These are phyloP conservation scores for Iris macrosiphon DNA, from an alignment of 106 monocot species.

Conservation along the genomic window DNA sequence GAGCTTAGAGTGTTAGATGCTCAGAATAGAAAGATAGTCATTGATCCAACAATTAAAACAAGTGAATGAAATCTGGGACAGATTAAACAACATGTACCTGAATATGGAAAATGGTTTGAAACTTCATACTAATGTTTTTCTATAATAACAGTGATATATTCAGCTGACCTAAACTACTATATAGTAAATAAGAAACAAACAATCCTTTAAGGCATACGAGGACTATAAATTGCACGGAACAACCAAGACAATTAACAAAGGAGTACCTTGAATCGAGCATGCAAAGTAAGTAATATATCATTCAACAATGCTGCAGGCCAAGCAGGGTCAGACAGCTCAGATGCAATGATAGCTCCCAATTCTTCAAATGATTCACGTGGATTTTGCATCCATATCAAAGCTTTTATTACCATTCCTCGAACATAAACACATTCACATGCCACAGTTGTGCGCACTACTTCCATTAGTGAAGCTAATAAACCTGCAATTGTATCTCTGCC, in stretches of 20 bases:
- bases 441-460: slow-evolving; percentile 97
- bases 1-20: too few species aligned
- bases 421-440: slow-evolving; percentile 99
- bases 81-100: background rate
- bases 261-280: slow-evolving; percentile 95
- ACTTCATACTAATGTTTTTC: background rate
- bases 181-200: background rate
- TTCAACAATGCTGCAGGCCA: slow-evolving; percentile 89
- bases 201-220: background rate
- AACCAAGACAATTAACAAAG: background rate
- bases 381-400: slow-evolving; percentile 99
- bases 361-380: slow-evolving; percentile 94
- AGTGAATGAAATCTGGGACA: background rate
- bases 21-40: background rate
- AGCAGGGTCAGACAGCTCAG: slow-evolving; percentile 88
- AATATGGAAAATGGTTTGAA: background rate
- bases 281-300: slow-evolving; percentile 88
- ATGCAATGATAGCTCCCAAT: slow-evolving; percentile 81
- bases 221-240: background rate
- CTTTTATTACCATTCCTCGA: slow-evolving; percentile 93
- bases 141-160: background rate
- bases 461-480: slow-evolving; percentile 95
- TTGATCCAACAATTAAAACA: background rate
- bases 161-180: background rate
- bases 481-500: slow-evolving; percentile 78